Evolutionary conservation across 1,284 basidiomycete genomes (phyloP).

Genomic region (Apiotrichum akiyoshidainum): DNA sequence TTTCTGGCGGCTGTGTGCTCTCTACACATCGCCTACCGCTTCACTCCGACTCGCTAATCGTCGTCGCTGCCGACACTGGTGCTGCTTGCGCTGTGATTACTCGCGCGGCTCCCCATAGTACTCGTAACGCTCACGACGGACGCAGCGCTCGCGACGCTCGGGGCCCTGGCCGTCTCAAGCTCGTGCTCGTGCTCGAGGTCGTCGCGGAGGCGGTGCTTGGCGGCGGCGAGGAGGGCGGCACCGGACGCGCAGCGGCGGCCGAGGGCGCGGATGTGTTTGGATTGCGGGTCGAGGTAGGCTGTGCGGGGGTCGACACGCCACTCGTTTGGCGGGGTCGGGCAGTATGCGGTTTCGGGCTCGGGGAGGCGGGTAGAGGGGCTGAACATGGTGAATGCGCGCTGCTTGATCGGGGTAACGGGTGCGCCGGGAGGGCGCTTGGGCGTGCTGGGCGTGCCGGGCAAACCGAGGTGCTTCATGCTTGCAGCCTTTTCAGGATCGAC

Average conservation of each 20-base stretch:
- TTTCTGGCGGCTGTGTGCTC: too few relatives aligned
- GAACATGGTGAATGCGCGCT: too few relatives aligned
- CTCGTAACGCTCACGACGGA: not conserved
- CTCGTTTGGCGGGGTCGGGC: conserved; percentile 1
- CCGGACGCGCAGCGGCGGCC: conserved; percentile 4
- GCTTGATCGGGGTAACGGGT: too few relatives aligned
- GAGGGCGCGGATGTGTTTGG: not conserved
- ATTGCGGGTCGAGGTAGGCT: not conserved
- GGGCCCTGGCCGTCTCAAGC: not conserved
- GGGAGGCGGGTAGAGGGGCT: not conserved
- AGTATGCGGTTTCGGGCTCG: not conserved
- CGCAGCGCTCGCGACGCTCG: not conserved
- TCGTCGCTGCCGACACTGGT: too few relatives aligned
- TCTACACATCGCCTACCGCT: not conserved
- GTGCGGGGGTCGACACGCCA: not conserved
- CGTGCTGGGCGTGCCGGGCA: too few relatives aligned
- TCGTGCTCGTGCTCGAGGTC: not conserved
- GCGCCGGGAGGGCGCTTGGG: too few relatives aligned
- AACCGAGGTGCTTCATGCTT: too few relatives aligned
- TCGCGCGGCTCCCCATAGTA: too few relatives aligned
- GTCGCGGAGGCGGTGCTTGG: not conserved
- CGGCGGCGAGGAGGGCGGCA: not conserved
- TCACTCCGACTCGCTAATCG: too few relatives aligned
- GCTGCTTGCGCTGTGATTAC: too few relatives aligned
- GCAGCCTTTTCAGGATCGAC: too few relatives aligned